phyloP scores from a whole-genome alignment of 2,329 filamentous ascomycete genomes.

The Orbilia javanica region DNA sequence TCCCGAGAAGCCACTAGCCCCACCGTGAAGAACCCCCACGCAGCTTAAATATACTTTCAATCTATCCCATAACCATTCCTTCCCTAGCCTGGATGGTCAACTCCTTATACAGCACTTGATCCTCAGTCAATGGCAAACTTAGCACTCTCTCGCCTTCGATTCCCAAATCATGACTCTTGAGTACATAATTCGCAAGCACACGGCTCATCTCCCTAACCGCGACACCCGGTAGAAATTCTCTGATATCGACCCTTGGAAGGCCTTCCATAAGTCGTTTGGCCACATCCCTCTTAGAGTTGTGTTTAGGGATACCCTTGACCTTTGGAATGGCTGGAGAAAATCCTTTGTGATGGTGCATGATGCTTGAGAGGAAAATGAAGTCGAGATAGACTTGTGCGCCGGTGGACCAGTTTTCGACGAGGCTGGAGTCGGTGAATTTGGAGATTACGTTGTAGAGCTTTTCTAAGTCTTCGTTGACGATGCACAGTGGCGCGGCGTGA shows the following conservation, averaged over 20 bases:
- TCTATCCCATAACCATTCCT: conserved; percentile 50
- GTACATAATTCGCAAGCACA: conserved; percentile 76
- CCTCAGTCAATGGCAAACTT: conserved; percentile 77
- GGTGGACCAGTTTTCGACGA: conserved; percentile 79
- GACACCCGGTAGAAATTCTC: conserved; percentile 73
- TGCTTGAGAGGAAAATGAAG: conserved; percentile 70
- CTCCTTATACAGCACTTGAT: conserved; percentile 69
- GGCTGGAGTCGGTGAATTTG: conserved; percentile 75
- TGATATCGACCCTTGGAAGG: conserved; percentile 66
- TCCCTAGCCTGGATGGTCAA: conserved; percentile 52
- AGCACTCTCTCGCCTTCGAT: conserved; percentile 69
- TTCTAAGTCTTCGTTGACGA: conserved; percentile 85
- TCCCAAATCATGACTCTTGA: conserved; percentile 72
- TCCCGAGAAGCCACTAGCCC: conserved; percentile 3
- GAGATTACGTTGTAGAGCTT: conserved; percentile 77
- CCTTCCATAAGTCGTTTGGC: conserved; percentile 69
- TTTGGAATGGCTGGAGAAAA: conserved; percentile 61
- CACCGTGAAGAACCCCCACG: too few species aligned
- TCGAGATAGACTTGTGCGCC: conserved; percentile 84
- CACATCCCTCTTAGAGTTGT: conserved; percentile 64
- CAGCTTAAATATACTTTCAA: neutral
- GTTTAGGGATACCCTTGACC: conserved; percentile 62
- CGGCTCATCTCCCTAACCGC: conserved; percentile 86
- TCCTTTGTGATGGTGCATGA: conserved; percentile 62
- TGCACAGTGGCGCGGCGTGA: conserved; percentile 82